Evolutionary conservation across 176 grass and related monocot species (phyloP), one percentile per base, ranked within the genome.

Genomic region (Aegilops umbellulata): DNA sequence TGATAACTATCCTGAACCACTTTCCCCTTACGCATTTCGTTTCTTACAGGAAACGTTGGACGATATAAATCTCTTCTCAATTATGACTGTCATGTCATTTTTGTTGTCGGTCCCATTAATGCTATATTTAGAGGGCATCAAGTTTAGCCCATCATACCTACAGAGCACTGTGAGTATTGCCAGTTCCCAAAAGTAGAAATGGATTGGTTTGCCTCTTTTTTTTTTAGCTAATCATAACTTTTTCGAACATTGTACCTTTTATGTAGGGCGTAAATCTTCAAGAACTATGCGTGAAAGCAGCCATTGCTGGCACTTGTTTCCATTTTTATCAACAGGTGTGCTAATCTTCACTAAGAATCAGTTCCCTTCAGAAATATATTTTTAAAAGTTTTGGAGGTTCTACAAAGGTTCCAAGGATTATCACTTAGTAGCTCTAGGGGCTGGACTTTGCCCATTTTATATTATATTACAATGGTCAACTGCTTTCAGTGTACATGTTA

Each of bases 271-370:
- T 98, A 65, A 84, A 95, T 84, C 34, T 95, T 74, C 87, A 85
- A 74, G 87, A 98, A 42, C 61, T 89, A 78, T 98, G 93, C 83
- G 10, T 91, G 27, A 92, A 87, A 84, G 89, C 90, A 34, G 88
- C 84, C 68, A 24, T 98, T 58, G 90, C 93, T 53, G 96, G 87
- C 44, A 74, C 91, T 53, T 98, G 92, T 86, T 98, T 99, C 80
- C 87, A 99, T 91, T 91, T 94, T 74, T 95, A 98, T 82, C 93
- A 98, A 84, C 96, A 98, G 92, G 96, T 98, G 60, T 83, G 65
- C 16, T 39, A 35, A n/a, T 87, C 68, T 71, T 63, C 34, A 63
- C 58, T 63, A 61, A 87, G 11, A 76, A 30, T 42, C 2, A 22
- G 22, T 27, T 10, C 41, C 64, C 42, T 53, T 35, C 3, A 55